A percentile compares a stretch with the other conserved stretches of the same genome.
These are phyloP conservation scores for Podospora fimiseda DNA, from an alignment of 495 filamentous ascomycete species.

Conservation along the genomic window DNA sequence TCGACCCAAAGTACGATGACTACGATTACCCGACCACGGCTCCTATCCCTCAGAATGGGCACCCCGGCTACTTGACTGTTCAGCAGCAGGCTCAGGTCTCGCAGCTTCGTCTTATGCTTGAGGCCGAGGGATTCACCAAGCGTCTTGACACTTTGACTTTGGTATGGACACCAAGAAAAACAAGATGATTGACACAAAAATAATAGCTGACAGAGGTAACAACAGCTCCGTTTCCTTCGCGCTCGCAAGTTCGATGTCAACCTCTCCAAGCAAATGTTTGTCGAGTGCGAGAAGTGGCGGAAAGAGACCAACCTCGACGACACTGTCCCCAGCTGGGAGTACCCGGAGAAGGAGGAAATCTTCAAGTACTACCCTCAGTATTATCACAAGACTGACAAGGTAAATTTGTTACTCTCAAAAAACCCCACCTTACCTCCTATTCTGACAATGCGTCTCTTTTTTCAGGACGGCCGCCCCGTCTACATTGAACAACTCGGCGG, in stretches of 20 bases:
- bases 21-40: conserved; percentile 87
- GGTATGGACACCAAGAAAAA: too few species aligned
- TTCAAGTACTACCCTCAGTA: conserved; percentile 97
- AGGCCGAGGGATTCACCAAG: conserved; percentile 75
- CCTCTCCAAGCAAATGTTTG: conserved; percentile 81
- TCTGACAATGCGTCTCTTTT: not conserved
- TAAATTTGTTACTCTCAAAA: conserved; percentile 27
- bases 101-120: conserved; percentile 77
- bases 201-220: too few species aligned
- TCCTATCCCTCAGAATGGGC: conserved; percentile 61
- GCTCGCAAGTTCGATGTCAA: conserved; percentile 92
- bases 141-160: conserved; percentile 85
- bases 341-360: conserved; percentile 78
- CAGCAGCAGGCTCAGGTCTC: conserved; percentile 86
- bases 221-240: conserved; percentile 83
- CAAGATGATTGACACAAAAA: too few species aligned
- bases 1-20: conserved; percentile 88
- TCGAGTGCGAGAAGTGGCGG: conserved; percentile 86
- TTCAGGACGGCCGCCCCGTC: conserved; percentile 86
- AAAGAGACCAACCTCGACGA: conserved; percentile 76
- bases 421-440: not conserved
- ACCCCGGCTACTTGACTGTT: conserved; percentile 81
- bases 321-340: conserved; percentile 72
- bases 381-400: conserved; percentile 99
- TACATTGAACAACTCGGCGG: conserved; percentile 97